Evolutionary conservation across 768 basidiomycete species (phyloP).

Genomic region (Podaxis rugospora): DNA sequence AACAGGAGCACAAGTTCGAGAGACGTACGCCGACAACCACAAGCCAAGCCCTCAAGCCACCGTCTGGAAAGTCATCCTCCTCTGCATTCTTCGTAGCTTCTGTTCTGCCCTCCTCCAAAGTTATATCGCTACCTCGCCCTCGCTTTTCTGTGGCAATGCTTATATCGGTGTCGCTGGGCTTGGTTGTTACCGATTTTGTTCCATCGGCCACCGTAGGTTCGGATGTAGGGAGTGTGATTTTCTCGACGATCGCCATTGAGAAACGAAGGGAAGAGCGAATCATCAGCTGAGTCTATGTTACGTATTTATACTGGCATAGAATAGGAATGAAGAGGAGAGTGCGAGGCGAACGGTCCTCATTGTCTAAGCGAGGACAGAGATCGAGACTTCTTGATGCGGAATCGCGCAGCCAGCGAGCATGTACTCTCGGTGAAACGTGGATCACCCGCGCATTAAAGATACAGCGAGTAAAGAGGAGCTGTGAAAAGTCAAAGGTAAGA

Average conservation of each 20-base stretch:
- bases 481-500: not conserved
- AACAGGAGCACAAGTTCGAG: not conserved
- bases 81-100: not conserved
- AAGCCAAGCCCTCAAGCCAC: constrained; percentile 41
- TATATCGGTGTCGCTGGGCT: not conserved
- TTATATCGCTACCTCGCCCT: not conserved
- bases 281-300: not conserved
- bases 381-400: not conserved
- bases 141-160: not conserved
- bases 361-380: not conserved
- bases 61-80: constrained; percentile 36
- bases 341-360: not conserved
- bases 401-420: not conserved
- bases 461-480: not conserved
- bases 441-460: not conserved
- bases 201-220: not conserved
- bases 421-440: not conserved
- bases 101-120: not conserved
- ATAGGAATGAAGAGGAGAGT: not conserved
- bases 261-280: not conserved
- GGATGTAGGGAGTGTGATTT: not conserved
- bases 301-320: not conserved
- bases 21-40: constrained; percentile 37
- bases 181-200: not conserved
- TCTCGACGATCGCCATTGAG: not conserved